Percentiles rank a stretch among this genome's conserved stretches.
Conservation (phyloP, 768 basidiomycete genomes). For the Trametes punicea region DNA sequence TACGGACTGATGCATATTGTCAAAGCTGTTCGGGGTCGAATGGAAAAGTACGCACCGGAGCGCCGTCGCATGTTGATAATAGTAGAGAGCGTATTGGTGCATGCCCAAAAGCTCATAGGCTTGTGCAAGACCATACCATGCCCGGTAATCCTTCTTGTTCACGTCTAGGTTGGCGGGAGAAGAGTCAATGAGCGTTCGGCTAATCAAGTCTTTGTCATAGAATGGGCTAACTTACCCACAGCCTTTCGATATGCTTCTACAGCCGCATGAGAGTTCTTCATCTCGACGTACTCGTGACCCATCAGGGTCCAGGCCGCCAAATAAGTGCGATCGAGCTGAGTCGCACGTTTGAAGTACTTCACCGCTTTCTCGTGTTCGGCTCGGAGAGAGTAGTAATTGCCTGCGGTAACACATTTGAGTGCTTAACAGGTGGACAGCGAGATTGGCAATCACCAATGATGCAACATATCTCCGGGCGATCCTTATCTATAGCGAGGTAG, state of each 20-base stretch:
- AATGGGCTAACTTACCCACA: constrained; percentile 63
- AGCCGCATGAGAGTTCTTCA: constrained; percentile 99
- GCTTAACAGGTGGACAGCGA: background rate
- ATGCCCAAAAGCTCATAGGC: constrained; percentile 96
- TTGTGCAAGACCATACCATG: constrained; percentile 98
- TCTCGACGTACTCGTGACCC: constrained; percentile 98
- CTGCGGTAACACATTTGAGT: constrained; percentile 38
- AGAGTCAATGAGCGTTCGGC: background rate
- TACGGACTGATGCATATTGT: constrained; percentile 64
- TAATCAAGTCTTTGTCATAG: background rate
- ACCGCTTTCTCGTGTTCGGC: constrained; percentile 95
- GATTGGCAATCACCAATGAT: constrained; percentile 68
- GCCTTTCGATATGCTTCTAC: constrained; percentile 97
- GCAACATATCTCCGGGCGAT: constrained; percentile 95
- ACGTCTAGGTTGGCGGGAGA: constrained; percentile 55
- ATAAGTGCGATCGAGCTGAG: constrained; percentile 93
- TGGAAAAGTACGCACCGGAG: constrained; percentile 53
- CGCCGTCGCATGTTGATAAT: constrained; percentile 94
- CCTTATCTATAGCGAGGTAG: constrained; percentile 84
- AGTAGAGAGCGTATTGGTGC: constrained; percentile 94
- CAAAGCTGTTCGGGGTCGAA: background rate
- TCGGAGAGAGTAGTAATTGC: constrained; percentile 95
- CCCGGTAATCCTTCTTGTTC: constrained; percentile 94
- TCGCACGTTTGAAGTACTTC: constrained; percentile 90
- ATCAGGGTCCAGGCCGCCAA: constrained; percentile 98